These are phyloP conservation scores for Globisporangium barbulae DNA, from an alignment of 352 stramenopile species.

Conservation along the genomic window DNA sequence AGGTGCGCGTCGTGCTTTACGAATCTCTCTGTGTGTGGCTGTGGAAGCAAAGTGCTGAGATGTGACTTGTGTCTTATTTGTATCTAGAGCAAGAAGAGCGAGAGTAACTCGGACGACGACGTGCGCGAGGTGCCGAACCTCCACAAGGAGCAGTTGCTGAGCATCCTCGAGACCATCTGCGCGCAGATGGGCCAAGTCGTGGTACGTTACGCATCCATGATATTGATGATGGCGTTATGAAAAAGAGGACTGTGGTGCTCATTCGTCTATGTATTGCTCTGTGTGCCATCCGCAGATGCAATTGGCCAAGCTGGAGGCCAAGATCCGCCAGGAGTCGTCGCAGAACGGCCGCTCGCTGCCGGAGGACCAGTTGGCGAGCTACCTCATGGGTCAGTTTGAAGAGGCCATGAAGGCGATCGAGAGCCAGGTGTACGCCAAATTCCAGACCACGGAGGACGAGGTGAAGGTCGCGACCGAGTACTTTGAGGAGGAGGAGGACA, in stretches of 20 bases:
- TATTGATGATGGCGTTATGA: neutral
- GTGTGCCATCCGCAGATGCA: slow-evolving; percentile 57
- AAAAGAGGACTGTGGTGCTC: neutral
- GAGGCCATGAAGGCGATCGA: slow-evolving; percentile 90
- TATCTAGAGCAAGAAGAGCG: slow-evolving; percentile 47
- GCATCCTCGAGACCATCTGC: slow-evolving; percentile 86
- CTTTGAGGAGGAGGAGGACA: slow-evolving; percentile 86
- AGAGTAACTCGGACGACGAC: slow-evolving; percentile 46
- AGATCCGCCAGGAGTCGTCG: slow-evolving; percentile 86
- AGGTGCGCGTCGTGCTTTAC: slow-evolving; percentile 13
- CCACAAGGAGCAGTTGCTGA: slow-evolving; percentile 85
- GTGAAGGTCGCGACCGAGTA: slow-evolving; percentile 86
- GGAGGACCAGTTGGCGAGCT: slow-evolving; percentile 84
- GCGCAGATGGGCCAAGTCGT: slow-evolving; percentile 88
- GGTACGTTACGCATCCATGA: slow-evolving; percentile 31
- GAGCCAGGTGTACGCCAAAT: slow-evolving; percentile 86
- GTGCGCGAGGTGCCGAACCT: slow-evolving; percentile 80
- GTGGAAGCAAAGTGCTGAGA: slow-evolving; percentile 4
- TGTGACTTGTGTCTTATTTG: neutral
- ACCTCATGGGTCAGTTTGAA: slow-evolving; percentile 89
- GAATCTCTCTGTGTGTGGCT: slow-evolving; percentile 4
- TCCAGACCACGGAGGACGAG: slow-evolving; percentile 86
- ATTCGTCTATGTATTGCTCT: neutral
- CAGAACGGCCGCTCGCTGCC: slow-evolving; percentile 77
- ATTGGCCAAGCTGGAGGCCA: slow-evolving; percentile 82